phyloP scores from a whole-genome alignment of 2,329 filamentous ascomycete species.

The Apiospora phragmitis region DNA sequence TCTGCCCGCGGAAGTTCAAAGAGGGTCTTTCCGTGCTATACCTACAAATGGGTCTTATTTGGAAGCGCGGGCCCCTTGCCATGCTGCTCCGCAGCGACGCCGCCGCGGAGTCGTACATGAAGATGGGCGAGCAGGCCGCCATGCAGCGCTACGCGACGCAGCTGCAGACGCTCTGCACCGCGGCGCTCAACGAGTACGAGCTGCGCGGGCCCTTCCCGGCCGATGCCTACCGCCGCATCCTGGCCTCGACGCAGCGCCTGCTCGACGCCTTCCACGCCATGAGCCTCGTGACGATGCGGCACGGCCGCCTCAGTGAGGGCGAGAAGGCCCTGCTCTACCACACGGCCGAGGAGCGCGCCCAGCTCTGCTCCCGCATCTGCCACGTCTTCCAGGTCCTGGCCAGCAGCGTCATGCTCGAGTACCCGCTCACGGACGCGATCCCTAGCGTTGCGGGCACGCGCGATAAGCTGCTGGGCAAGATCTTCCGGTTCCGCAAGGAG shows the following conservation, averaged over 20 bases:
- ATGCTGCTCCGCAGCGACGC: conserved; percentile 64
- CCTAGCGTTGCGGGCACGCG: conserved; percentile 80
- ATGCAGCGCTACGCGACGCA: conserved; percentile 78
- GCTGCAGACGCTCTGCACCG: conserved; percentile 70
- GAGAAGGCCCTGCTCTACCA: conserved; percentile 79
- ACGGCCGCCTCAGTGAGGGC: conserved; percentile 71
- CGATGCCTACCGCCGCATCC: conserved; percentile 69
- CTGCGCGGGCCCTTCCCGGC: conserved; percentile 84
- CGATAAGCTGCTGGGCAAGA: conserved; percentile 81
- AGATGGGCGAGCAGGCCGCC: conserved; percentile 81
- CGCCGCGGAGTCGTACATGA: conserved; percentile 70
- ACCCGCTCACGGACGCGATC: conserved; percentile 85
- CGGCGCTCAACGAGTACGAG: conserved; percentile 85
- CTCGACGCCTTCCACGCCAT: conserved; percentile 95
- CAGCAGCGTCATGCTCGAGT: conserved; percentile 91
- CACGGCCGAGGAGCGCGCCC: conserved; percentile 75
- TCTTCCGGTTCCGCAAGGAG: conserved; percentile 82
- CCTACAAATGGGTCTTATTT: conserved; percentile 92
- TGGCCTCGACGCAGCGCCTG: conserved; percentile 79
- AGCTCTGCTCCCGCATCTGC: conserved; percentile 85
- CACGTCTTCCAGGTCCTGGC: conserved; percentile 87
- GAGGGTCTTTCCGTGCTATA: conserved; percentile 89
- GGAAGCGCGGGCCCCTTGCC: conserved; percentile 88
- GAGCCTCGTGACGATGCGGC: conserved; percentile 87
- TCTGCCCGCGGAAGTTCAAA: conserved; percentile 82